These are phyloP conservation scores for Takakia lepidozioides DNA, from an alignment of 225 moss, liverwort and hornwort genomes.

Conservation along the genomic window DNA sequence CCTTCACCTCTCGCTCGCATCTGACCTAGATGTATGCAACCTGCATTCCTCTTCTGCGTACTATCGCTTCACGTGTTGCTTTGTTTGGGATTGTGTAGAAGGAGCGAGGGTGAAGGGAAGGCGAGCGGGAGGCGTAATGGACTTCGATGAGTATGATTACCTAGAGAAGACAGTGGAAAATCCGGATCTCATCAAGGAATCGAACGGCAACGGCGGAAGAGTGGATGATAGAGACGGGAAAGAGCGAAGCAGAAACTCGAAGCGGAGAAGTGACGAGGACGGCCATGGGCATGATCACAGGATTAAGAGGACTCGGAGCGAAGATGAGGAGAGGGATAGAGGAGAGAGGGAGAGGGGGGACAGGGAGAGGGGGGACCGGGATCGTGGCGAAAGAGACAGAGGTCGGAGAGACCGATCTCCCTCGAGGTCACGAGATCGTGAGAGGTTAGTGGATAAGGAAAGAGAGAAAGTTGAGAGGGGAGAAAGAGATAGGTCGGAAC, in stretches of 20 bases:
- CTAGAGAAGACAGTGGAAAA: slow-evolving; percentile 94
- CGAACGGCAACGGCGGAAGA: slow-evolving; percentile 40
- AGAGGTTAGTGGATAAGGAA: slow-evolving; percentile 41
- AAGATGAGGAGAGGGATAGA: slow-evolving; percentile 64
- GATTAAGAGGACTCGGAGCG: slow-evolving; percentile 79
- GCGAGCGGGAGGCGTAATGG: slow-evolving; percentile 49
- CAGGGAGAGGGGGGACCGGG: slow-evolving; percentile 48
- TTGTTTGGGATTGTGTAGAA: no score
- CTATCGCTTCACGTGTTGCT: no score
- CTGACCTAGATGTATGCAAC: no score
- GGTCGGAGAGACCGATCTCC: slow-evolving; percentile 48
- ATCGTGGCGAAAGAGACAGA: slow-evolving; percentile 52
- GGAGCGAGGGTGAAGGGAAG: no score
- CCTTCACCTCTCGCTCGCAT: no score
- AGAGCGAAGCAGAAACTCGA: slow-evolving; percentile 79
- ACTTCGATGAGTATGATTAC: slow-evolving; percentile 99
- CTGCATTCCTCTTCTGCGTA: no score
- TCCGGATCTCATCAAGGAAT: slow-evolving; percentile 39
- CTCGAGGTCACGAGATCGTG: slow-evolving; percentile 50
- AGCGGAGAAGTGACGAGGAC: slow-evolving; percentile 86
- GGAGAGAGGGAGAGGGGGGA: slow-evolving; percentile 43
- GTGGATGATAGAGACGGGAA: slow-evolving; percentile 53
- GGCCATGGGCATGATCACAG: slow-evolving; percentile 76
- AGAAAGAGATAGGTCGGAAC: slow-evolving; percentile 57
- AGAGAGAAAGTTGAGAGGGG: slow-evolving; percentile 32